Base-by-base conservation (phyloP, 2,329 filamentous ascomycete species). In the Botrytis hyacinthi region DNA sequence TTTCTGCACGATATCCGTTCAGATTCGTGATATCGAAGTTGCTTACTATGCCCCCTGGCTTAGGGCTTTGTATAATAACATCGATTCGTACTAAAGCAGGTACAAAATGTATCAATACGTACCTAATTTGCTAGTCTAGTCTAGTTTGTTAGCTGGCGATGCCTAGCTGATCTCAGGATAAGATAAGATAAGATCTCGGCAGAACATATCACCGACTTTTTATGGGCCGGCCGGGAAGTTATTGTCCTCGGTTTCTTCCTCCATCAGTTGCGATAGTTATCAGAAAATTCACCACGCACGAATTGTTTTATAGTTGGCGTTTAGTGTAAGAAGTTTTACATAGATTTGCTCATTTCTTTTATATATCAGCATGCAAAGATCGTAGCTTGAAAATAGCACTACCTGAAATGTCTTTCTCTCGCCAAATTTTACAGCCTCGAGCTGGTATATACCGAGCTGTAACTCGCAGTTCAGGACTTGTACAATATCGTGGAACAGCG, bases 111-210 rank as follows among this genome's bases (percentile, higher is more conserved):
- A 40, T 57, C 66, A 42, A 57, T 57, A 69, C 66, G 20, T 44
- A 26, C 14, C 65, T 57, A 68, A 32, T 26, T 42, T 54, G 48
- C 26, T 68, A 68, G 65, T 42, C 16, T n/a, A n/a, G 20, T 48
- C 46, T 68, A n/a, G 32, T 35, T n/a, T 62, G 22, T 29, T 46
- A 61, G 40, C 22, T 37, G 26, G 12, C 5, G 48, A n/a, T 3
- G 12, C 12, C 48, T 42, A 69, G 22, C 40, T 42, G 51, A 57
- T 57, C 51, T 29, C 8, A 32, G 22, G 40, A 40, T 22, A 40
- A 63, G 69, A 71, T 71, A 63, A 71, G 69, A 71, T 71, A 51
- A 71, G 69, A 66, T 66, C 8, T 66, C 69, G 69, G 69, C 22
- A 29, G 29, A 71, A 65, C 3, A 32, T 22, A 32, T 40, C 20